These are phyloP conservation scores for Aspergillus japonicus DNA, from an alignment of 2,329 filamentous ascomycete genomes.

Conservation along the genomic window DNA sequence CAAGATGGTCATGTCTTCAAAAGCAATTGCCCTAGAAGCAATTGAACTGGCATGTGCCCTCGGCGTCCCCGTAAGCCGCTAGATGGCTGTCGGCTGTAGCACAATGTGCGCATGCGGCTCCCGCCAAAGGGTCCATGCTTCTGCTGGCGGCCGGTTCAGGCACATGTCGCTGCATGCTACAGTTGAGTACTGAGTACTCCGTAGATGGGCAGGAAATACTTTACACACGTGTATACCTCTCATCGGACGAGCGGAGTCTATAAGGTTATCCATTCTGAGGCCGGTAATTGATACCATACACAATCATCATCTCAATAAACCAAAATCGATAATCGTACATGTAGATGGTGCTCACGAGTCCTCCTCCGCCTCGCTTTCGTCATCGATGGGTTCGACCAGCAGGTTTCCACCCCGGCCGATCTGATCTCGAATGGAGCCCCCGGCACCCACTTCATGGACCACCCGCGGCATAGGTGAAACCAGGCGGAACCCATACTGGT, in stretches of 20 bases:
- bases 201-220: too few relatives aligned
- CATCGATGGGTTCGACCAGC: slow-evolving; percentile 71
- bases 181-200: too few relatives aligned
- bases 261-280: background rate
- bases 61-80: too few relatives aligned
- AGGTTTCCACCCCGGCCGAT: slow-evolving; percentile 84
- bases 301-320: background rate
- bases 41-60: too few relatives aligned
- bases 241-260: background rate
- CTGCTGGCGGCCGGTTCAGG: background rate
- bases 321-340: slow-evolving; percentile 13
- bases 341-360: slow-evolving; percentile 23
- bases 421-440: slow-evolving; percentile 65
- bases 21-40: too few relatives aligned
- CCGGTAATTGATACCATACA: background rate
- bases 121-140: background rate
- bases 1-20: too few relatives aligned
- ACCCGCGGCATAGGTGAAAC: slow-evolving; percentile 81
- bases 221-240: background rate
- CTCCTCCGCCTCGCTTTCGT: slow-evolving; percentile 49
- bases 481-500: slow-evolving; percentile 81
- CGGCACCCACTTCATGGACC: slow-evolving; percentile 69
- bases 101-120: background rate
- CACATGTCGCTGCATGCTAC: too few relatives aligned
- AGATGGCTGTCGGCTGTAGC: too few relatives aligned